A percentile compares a stretch with the other conserved stretches of the same genome.
These are phyloP conservation scores for Starmerella davenportii DNA, from an alignment of 805 yeast genomes.

Conservation along the genomic window DNA sequence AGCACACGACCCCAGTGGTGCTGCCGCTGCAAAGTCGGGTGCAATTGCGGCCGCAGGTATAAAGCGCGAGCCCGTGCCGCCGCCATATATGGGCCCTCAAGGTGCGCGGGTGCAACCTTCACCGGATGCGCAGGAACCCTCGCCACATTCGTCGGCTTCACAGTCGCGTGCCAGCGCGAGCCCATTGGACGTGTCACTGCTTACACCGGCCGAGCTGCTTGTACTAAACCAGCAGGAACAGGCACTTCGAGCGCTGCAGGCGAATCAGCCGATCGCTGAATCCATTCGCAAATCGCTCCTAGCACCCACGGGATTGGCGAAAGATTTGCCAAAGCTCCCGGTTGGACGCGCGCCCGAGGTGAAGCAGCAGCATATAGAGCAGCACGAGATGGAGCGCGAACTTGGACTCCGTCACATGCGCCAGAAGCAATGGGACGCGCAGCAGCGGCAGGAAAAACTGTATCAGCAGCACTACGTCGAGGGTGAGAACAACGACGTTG, in stretches of 20 bases:
- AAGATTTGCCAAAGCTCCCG: slow-evolving; percentile 4
- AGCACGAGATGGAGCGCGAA: slow-evolving; percentile 15
- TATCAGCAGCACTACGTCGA: slow-evolving; percentile 6
- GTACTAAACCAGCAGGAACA: slow-evolving; percentile 7
- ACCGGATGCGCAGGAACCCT: no score
- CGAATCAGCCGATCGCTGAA: slow-evolving; percentile 9
- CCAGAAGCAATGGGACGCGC: slow-evolving; percentile 18
- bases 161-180: background rate
- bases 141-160: no score
- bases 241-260: slow-evolving; percentile 9
- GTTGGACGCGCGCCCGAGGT: background rate
- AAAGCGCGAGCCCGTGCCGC: no score
- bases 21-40: no score
- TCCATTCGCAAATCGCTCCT: slow-evolving; percentile 6
- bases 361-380: slow-evolving; percentile 11
- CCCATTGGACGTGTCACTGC: slow-evolving; percentile 1
- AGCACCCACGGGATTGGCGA: slow-evolving; percentile 4
- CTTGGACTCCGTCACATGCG: slow-evolving; percentile 11
- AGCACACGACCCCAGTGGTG: no score
- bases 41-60: no score
- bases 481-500: slow-evolving; percentile 9
- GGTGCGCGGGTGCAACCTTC: no score
- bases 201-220: slow-evolving; percentile 9
- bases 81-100: no score
- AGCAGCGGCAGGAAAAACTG: slow-evolving; percentile 18